Conservation (phyloP, 108 stramenopile species). For the Ochromonas danica region DNA sequence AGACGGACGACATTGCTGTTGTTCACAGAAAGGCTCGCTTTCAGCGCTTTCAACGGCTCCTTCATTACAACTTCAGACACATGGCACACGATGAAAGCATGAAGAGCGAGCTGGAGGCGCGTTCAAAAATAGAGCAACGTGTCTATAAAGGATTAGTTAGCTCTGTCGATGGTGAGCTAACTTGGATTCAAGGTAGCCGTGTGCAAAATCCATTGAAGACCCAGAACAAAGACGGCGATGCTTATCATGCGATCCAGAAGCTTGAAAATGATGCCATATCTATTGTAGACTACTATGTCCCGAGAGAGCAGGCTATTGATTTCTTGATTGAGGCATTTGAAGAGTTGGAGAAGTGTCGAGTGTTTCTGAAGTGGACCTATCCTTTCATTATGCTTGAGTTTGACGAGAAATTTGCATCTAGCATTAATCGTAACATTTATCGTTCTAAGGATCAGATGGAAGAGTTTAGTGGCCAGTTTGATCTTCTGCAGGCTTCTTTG, state of each 20-base stretch:
- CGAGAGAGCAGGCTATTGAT: background rate
- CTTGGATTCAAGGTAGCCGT: background rate
- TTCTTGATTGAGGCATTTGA: background rate
- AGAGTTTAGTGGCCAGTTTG: background rate
- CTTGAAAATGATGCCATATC: background rate
- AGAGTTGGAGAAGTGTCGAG: background rate
- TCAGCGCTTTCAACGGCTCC: background rate
- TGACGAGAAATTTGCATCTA: background rate
- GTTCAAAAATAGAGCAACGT: background rate
- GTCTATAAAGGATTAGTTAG: background rate
- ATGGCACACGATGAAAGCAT: conserved; percentile 7
- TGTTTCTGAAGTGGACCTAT: conserved; percentile 7
- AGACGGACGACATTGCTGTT: too few species aligned
- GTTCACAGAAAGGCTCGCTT: too few species aligned
- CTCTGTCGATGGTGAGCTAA: background rate
- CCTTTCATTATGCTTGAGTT: conserved; percentile 1
- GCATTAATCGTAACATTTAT: background rate
- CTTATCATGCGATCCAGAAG: background rate
- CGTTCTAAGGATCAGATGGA: background rate
- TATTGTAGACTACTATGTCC: background rate
- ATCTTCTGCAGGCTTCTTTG: background rate
- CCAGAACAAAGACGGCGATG: background rate
- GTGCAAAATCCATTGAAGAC: background rate
- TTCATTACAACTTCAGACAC: background rate
- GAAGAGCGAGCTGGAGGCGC: background rate